Conservation (phyloP, 495 filamentous ascomycete species). For the Symbiotaphrina buchneri region DNA sequence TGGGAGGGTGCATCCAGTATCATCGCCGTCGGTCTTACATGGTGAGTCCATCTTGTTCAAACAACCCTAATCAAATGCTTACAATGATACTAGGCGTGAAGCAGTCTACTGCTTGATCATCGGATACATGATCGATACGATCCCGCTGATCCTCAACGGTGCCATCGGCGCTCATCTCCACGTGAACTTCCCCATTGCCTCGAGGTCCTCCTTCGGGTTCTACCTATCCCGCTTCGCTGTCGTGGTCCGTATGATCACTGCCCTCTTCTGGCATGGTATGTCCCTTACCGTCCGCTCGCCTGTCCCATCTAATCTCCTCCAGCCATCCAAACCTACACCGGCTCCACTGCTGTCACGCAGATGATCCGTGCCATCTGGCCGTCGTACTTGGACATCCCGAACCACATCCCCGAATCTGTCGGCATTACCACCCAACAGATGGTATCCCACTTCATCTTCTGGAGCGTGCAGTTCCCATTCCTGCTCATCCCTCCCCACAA, state of each 20-base stretch:
- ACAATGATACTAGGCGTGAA: no score
- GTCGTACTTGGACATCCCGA: slow-evolving; percentile 28
- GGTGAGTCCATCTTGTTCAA: no score
- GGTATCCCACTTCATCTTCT: slow-evolving; percentile 40
- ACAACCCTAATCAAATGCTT: no score
- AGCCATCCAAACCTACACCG: slow-evolving; percentile 44
- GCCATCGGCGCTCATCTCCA: slow-evolving; percentile 38
- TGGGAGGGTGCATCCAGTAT: slow-evolving; percentile 40
- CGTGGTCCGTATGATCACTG: slow-evolving; percentile 38
- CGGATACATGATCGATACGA: slow-evolving; percentile 35
- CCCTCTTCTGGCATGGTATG: slow-evolving; percentile 55
- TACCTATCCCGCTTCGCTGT: slow-evolving; percentile 46
- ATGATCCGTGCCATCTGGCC: slow-evolving; percentile 72
- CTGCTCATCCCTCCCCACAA: slow-evolving; percentile 32
- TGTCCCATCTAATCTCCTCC: no score
- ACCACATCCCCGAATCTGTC: slow-evolving; percentile 18
- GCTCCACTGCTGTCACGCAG: no score
- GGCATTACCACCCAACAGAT: slow-evolving; percentile 35
- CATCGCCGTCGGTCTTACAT: slow-evolving; percentile 37
- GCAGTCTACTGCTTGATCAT: slow-evolving; percentile 34
- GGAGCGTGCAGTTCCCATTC: slow-evolving; percentile 27
- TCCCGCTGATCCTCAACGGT: slow-evolving; percentile 40
- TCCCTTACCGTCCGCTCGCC: no score
- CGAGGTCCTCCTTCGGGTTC: slow-evolving; percentile 44
- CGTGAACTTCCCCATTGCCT: slow-evolving; percentile 43